Percentiles rank a stretch among this genome's conserved stretches.
These are phyloP conservation scores for Phalaenopsis equestris DNA, from an alignment of 106 monocot species.

Conservation along the genomic window DNA sequence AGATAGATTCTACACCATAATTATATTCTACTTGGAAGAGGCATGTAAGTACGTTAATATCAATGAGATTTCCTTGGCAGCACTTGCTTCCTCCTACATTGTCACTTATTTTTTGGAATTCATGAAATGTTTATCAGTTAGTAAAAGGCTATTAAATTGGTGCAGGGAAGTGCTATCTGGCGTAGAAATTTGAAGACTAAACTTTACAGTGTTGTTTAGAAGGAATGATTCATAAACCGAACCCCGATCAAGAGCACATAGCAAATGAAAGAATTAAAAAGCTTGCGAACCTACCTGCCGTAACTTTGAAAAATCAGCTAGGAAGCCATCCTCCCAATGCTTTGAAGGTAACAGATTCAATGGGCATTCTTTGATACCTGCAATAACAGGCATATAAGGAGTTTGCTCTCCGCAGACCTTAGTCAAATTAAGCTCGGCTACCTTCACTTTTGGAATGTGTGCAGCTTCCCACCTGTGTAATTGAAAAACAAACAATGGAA, in stretches of 20 bases:
- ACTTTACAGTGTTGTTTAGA: not conserved
- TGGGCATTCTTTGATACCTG: conserved; percentile 67
- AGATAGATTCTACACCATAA: not conserved
- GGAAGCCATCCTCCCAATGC: conserved; percentile 68
- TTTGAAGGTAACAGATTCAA: conserved; percentile 52
- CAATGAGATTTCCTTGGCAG: not conserved
- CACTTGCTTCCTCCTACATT: not conserved
- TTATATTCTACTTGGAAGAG: not conserved
- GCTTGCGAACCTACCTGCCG: conserved; percentile 35
- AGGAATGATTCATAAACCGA: no score
- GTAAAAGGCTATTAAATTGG: not conserved
- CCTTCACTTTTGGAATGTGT: conserved; percentile 77
- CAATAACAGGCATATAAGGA: conserved; percentile 86
- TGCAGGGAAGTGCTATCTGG: not conserved
- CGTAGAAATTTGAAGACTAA: not conserved
- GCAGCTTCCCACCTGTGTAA: conserved; percentile 78
- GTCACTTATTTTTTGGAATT: not conserved
- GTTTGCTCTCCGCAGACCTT: conserved; percentile 54
- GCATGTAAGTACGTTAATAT: not conserved
- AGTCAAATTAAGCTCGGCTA: conserved; percentile 41
- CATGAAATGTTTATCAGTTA: not conserved
- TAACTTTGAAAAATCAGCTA: conserved; percentile 54
- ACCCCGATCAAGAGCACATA: not conserved
- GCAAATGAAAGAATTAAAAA: not conserved
- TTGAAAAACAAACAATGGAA: not conserved